Percentiles rank a stretch among this genome's conserved stretches.
phyloP scores from a whole-genome alignment of 148 eudicot genomes.

The Fagopyrum esculentum region DNA sequence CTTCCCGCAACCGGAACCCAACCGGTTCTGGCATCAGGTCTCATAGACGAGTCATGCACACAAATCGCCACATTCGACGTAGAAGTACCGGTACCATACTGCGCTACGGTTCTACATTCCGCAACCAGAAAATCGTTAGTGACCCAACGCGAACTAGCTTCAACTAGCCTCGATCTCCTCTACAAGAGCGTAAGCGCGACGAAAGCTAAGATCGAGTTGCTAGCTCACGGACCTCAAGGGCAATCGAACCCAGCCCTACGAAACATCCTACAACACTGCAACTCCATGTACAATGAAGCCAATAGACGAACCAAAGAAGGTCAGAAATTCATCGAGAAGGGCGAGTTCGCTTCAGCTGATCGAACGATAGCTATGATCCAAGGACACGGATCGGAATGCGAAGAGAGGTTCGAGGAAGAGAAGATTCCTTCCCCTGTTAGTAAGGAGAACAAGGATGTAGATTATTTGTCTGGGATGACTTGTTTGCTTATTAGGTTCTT shows the following conservation, averaged over 20 bases:
- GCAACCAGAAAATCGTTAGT: background rate
- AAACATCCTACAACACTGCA: background rate
- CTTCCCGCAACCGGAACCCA: background rate
- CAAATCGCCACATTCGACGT: background rate
- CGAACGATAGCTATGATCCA: background rate
- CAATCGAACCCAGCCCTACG: background rate
- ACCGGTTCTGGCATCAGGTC: background rate
- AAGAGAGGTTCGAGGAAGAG: background rate
- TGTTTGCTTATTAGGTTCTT: constrained; percentile 6
- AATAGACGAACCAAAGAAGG: background rate
- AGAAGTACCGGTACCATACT: background rate
- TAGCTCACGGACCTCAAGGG: background rate
- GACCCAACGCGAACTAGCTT: background rate
- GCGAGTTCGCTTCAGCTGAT: background rate
- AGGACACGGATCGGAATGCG: constrained; percentile 3
- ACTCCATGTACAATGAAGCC: background rate
- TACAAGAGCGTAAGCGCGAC: background rate
- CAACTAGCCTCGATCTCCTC: background rate
- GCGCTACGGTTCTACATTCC: background rate
- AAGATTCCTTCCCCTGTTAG: background rate
- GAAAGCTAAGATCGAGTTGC: background rate
- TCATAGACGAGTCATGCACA: background rate
- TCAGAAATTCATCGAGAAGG: background rate
- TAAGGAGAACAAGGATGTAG: background rate
- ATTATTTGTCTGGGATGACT: background rate